phyloP scores from a whole-genome alignment of 1,284 basidiomycete genomes.

The Boletus austroedulis region DNA sequence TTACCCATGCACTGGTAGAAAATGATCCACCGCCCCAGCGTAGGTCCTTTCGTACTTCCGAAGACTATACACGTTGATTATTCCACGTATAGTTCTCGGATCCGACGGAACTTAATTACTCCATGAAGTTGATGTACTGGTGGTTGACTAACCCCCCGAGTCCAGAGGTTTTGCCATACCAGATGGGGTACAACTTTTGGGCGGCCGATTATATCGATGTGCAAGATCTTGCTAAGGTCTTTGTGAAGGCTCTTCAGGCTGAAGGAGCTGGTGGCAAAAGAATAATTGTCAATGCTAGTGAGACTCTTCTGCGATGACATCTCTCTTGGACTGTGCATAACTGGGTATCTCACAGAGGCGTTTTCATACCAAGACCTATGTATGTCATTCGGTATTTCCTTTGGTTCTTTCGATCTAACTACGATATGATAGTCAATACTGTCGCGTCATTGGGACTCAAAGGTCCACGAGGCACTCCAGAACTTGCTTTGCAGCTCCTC shows the following conservation, averaged over 20 bases:
- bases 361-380: constrained; percentile 1
- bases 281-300: constrained; percentile 3
- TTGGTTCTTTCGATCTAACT: background rate
- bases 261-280: constrained; percentile 1
- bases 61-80: background rate
- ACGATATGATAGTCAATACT: background rate
- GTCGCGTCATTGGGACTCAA: background rate
- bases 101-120: background rate
- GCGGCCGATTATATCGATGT: constrained; percentile 2
- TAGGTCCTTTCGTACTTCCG: background rate
- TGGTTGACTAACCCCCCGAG: constrained; percentile 2
- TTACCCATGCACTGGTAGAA: background rate
- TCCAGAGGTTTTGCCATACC: background rate
- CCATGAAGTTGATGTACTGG: constrained; percentile 1
- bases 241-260: background rate
- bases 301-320: background rate
- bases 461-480: constrained; percentile 1
- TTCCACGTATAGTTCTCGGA: background rate
- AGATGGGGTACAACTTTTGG: constrained; percentile 5
- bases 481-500: background rate
- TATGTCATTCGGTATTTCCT: background rate
- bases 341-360: background rate
- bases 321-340: background rate
- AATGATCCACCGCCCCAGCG: constrained; percentile 1
- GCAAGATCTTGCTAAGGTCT: background rate